phyloP scores from a whole-genome alignment of 2,329 filamentous ascomycete genomes.

The Colletotrichum sp. region DNA sequence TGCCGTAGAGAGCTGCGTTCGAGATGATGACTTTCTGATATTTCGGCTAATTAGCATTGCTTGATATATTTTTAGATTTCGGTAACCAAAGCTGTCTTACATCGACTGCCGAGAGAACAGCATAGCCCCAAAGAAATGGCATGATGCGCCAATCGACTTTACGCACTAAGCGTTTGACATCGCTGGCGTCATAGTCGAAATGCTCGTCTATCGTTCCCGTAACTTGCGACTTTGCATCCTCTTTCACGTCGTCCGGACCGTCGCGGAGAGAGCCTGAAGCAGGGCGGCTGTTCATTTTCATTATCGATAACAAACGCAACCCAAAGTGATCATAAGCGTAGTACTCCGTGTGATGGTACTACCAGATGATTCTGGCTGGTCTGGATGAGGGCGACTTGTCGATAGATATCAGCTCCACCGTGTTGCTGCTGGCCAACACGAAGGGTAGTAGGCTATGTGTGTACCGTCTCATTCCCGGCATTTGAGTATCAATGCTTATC shows the following conservation, averaged over 20 bases:
- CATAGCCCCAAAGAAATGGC: background rate
- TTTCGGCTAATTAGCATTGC: background rate
- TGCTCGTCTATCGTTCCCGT: background rate
- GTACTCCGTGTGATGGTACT: background rate
- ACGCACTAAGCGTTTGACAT: background rate
- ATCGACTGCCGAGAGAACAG: background rate
- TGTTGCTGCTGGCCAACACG: background rate
- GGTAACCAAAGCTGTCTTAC: constrained; percentile 24
- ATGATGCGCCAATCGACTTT: constrained; percentile 14
- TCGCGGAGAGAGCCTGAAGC: background rate
- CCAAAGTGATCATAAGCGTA: too few relatives aligned
- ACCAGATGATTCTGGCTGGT: background rate
- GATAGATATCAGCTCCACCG: background rate
- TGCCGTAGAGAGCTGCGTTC: constrained; percentile 62
- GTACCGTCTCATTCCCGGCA: background rate
- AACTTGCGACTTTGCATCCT: background rate
- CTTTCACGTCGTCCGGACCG: background rate
- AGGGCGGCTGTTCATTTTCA: background rate
- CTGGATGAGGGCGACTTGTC: background rate
- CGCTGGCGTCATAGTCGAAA: background rate
- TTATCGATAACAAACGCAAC: background rate
- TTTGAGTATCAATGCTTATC: background rate
- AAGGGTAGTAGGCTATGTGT: background rate
- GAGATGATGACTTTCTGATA: constrained; percentile 42
- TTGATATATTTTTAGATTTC: accelerated